Base-by-base conservation (phyloP, 352 stramenopile species). In the Peronospora destructor region DNA sequence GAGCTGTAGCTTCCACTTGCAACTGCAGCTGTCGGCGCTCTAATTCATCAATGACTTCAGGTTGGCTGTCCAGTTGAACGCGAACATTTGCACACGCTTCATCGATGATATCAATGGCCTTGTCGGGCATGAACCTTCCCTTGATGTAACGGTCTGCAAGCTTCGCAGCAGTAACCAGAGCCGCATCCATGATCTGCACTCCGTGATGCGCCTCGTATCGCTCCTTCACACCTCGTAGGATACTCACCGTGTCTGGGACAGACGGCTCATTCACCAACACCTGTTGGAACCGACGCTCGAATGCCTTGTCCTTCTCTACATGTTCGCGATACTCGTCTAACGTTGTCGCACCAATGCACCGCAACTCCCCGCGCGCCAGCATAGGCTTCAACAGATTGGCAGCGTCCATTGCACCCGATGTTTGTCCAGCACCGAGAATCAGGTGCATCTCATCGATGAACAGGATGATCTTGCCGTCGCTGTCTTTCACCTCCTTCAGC, bases 401-500 rank as follows among this genome's bases (percentile, higher is more conserved):
- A 23, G 96, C 97, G 51, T 98, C 95, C 95, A 99, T 98, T 0
- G 96, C 79, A 30, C 91, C 91, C 6, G 76, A 84, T 0, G 71
- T 90, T 36, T 86, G 82, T 5, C 96, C 97, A 13, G 96, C 95
- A 12, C 96, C 96, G 7, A 99, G 63, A 17, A 99, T 86, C 32
- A 97, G 44, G 71, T 98, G 94, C 64, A 98, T 92, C 57, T 99
- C 97, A 39, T 99, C 97, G 45, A 99, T 97, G 59, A 99, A 99
- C 33, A 99, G 61, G 38, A 99, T 96, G 56, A 99, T 96, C 56
- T 97, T 95, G 50, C 88, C 91, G 49, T 98, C 78, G 45, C 92
- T 93, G 19, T 94, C 79, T 54, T 95, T 84, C 44, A 96, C 83
- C 45, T 97, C 89, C 59, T 95, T 94, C 47, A 99, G 65, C 28